Conservation (phyloP, 2,329 filamentous ascomycete genomes). For the Cadophora sp. region DNA sequence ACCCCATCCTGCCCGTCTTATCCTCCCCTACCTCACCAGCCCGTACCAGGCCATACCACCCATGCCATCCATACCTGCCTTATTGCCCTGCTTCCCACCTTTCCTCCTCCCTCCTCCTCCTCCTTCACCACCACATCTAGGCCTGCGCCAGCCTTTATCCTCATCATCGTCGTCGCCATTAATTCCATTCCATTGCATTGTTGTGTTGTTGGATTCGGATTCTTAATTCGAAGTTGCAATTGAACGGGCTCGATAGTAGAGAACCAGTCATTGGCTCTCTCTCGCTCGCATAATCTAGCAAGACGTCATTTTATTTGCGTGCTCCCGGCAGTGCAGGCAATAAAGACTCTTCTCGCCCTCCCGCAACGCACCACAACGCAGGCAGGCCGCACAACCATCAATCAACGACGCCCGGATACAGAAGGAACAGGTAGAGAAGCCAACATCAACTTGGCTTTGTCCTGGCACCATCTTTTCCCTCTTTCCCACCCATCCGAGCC, state of each 20-base stretch:
- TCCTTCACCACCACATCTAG: slow-evolving; percentile 37
- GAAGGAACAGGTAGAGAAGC: slow-evolving; percentile 43
- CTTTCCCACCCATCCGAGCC: slow-evolving; percentile 25
- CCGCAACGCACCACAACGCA: slow-evolving; percentile 5
- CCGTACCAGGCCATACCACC: not conserved
- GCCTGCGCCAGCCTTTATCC: slow-evolving; percentile 44
- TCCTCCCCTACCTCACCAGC: slow-evolving; percentile 45
- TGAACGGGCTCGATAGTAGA: slow-evolving; percentile 13
- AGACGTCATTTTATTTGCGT: slow-evolving; percentile 29
- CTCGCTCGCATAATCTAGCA: slow-evolving; percentile 22
- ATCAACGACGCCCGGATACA: slow-evolving; percentile 21
- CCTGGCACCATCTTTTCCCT: slow-evolving; percentile 38
- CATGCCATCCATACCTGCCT: slow-evolving; percentile 4
- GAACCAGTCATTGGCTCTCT: slow-evolving; percentile 14
- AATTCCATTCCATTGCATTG: not conserved
- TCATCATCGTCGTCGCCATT: slow-evolving; percentile 21
- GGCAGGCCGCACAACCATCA: slow-evolving; percentile 2
- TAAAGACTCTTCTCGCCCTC: slow-evolving; percentile 13
- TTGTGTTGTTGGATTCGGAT: slow-evolving; percentile 15
- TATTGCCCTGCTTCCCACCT: slow-evolving; percentile 26
- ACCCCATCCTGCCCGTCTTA: slow-evolving; percentile 8
- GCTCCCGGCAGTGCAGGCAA: slow-evolving; percentile 3
- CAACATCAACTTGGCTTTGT: slow-evolving; percentile 37
- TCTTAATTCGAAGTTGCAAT: slow-evolving; percentile 8
- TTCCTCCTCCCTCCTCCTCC: slow-evolving; percentile 25